Evolutionary conservation across 768 basidiomycete species (phyloP).

Genomic region (Mycena pura): DNA sequence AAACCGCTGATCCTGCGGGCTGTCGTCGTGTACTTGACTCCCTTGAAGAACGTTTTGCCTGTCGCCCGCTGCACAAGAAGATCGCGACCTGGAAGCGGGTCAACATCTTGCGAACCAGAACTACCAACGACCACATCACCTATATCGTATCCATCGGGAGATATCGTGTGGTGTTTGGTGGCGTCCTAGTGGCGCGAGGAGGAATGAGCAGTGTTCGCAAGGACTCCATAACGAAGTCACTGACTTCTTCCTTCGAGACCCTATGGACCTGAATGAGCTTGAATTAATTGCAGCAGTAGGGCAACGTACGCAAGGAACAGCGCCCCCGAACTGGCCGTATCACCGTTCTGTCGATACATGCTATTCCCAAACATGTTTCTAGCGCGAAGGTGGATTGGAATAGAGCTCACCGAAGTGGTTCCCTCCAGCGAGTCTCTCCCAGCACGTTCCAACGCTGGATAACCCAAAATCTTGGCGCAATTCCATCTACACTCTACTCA

Average conservation of each 20-base stretch:
- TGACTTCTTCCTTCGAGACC: constrained; percentile 12
- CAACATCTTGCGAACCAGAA: neutral
- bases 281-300: neutral
- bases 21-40: constrained; percentile 6
- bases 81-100: neutral
- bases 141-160: neutral
- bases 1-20: neutral
- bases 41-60: neutral
- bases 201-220: neutral
- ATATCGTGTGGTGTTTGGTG: neutral
- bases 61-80: constrained; percentile 12
- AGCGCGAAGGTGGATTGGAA: no score
- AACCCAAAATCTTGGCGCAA: constrained; percentile 7
- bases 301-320: constrained; percentile 13
- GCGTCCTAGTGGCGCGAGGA: neutral
- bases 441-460: neutral
- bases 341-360: neutral
- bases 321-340: constrained; percentile 3
- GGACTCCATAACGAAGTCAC: neutral
- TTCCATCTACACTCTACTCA: neutral
- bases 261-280: neutral
- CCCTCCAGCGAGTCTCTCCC: constrained; percentile 13
- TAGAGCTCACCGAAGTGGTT: constrained; percentile 7
- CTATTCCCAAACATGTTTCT: neutral
- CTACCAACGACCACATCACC: neutral